phyloP scores from a whole-genome alignment of 345 rosid genomes.

The Citrus maxima region DNA sequence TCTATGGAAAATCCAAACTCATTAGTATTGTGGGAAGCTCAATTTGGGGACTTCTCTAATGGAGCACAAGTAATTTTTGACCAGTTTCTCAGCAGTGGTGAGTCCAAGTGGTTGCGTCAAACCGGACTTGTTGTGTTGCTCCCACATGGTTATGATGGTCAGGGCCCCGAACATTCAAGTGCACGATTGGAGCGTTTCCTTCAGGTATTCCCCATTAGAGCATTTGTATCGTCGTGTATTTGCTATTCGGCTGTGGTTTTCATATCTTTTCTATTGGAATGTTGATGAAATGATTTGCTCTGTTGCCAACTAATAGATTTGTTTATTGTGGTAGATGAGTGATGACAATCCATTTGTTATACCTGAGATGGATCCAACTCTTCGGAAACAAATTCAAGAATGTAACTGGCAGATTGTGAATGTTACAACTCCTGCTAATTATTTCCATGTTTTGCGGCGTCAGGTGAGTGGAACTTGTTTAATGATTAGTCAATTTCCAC shows the following conservation, averaged over 20 bases:
- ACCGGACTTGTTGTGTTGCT: slow-evolving; percentile 76
- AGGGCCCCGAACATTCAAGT: slow-evolving; percentile 90
- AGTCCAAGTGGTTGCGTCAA: slow-evolving; percentile 83
- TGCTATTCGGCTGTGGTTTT: background rate
- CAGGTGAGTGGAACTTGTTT: slow-evolving; percentile 45
- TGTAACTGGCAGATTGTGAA: slow-evolving; percentile 91
- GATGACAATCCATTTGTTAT: slow-evolving; percentile 77
- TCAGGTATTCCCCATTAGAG: slow-evolving; percentile 44
- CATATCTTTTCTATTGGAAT: background rate
- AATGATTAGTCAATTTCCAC: background rate
- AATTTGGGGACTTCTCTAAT: slow-evolving; percentile 82
- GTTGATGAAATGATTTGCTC: background rate
- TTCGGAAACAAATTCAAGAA: slow-evolving; percentile 76
- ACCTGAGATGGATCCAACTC: slow-evolving; percentile 80
- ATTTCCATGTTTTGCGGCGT: slow-evolving; percentile 77
- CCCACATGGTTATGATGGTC: slow-evolving; percentile 87
- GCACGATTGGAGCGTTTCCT: slow-evolving; percentile 78
- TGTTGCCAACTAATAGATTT: background rate
- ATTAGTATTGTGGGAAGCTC: slow-evolving; percentile 80
- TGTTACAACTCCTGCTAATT: slow-evolving; percentile 86
- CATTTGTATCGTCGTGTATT: background rate
- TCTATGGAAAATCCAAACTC: slow-evolving; percentile 85
- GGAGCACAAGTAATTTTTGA: slow-evolving; percentile 87
- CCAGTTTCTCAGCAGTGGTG: slow-evolving; percentile 79
- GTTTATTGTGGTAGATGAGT: slow-evolving; percentile 57